These are phyloP conservation scores for Pythium dissimile DNA, from an alignment of 352 stramenopile species.

Conservation along the genomic window DNA sequence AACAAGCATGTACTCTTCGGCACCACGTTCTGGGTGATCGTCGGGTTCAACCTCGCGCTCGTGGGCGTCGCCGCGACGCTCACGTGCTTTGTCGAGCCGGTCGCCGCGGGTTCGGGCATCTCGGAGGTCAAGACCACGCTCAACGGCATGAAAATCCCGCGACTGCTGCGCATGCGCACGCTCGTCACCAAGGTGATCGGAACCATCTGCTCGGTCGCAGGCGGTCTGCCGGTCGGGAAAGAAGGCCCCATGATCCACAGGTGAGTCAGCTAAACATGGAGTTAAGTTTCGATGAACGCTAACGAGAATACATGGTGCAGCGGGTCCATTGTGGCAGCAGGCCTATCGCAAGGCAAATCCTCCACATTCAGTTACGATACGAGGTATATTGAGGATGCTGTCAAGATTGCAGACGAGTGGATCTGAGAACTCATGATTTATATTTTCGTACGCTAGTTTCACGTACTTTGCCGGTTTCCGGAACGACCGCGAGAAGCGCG, in stretches of 20 bases:
- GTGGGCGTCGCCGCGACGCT: conserved; percentile 69
- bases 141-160: conserved; percentile 89
- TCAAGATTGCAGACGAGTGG: too few relatives aligned
- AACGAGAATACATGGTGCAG: too few relatives aligned
- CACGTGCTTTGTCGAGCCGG: conserved; percentile 68
- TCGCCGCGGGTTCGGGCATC: conserved; percentile 85
- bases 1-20: conserved; percentile 63
- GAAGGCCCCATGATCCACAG: conserved; percentile 93
- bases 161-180: conserved; percentile 66
- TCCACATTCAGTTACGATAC: conserved; percentile 70
- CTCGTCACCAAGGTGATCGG: conserved; percentile 89
- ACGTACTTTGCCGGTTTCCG: conserved; percentile 86
- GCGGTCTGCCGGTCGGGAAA: conserved; percentile 85
- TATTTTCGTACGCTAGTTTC: conserved; percentile 35
- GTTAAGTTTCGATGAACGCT: conserved; percentile 7
- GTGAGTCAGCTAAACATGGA: too few relatives aligned
- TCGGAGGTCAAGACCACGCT: conserved; percentile 93
- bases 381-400: conserved; percentile 28
- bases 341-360: conserved; percentile 75
- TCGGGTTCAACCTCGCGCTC: conserved; percentile 70
- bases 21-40: conserved; percentile 63
- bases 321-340: conserved; percentile 70
- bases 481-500: conserved; percentile 87
- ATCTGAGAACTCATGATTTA: too few relatives aligned
- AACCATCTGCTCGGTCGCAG: conserved; percentile 81